phyloP scores from a whole-genome alignment of 2,329 filamentous ascomycete species.

The Chalara sp. region DNA sequence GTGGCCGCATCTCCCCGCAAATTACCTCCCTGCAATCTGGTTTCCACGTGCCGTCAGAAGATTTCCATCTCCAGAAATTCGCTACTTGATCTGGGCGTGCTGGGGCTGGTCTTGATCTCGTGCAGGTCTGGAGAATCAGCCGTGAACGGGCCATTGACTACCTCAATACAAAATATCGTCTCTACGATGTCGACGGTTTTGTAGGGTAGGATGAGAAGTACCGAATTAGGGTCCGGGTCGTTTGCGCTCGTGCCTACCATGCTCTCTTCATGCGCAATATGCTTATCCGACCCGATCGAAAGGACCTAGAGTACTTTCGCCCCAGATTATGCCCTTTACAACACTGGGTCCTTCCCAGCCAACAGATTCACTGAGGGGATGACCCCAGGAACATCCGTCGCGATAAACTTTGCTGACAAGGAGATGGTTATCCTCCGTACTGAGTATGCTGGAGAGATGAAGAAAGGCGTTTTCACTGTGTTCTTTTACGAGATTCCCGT shows the following conservation, averaged over 20 bases:
- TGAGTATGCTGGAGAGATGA: slow-evolving; percentile 97
- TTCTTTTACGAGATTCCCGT: slow-evolving; percentile 99
- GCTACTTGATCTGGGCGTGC: no score
- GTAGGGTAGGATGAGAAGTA: slow-evolving; percentile 99
- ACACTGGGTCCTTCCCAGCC: slow-evolving; percentile 94
- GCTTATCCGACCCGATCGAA: slow-evolving; percentile 73
- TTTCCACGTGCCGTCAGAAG: no score
- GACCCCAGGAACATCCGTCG: slow-evolving; percentile 96
- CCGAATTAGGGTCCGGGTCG: slow-evolving; percentile 92
- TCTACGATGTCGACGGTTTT: slow-evolving; percentile 96
- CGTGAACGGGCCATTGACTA: no score
- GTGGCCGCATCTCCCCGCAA: no score
- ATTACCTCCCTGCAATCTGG: no score
- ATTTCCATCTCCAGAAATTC: no score
- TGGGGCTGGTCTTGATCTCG: slow-evolving; percentile 68
- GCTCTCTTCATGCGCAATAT: slow-evolving; percentile 99
- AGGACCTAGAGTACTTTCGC: slow-evolving; percentile 96
- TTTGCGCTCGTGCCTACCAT: slow-evolving; percentile 98
- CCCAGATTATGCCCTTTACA: slow-evolving; percentile 99
- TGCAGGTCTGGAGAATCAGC: slow-evolving; percentile 99
- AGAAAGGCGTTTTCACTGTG: slow-evolving; percentile 98
- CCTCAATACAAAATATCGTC: slow-evolving; percentile 96
- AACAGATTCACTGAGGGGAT: slow-evolving; percentile 98
- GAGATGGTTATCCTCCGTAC: slow-evolving; percentile 99
- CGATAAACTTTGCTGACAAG: slow-evolving; percentile 98